Evolutionary conservation across 2,329 filamentous ascomycete species (phyloP).

Genomic region (Trichoderma sp.): DNA sequence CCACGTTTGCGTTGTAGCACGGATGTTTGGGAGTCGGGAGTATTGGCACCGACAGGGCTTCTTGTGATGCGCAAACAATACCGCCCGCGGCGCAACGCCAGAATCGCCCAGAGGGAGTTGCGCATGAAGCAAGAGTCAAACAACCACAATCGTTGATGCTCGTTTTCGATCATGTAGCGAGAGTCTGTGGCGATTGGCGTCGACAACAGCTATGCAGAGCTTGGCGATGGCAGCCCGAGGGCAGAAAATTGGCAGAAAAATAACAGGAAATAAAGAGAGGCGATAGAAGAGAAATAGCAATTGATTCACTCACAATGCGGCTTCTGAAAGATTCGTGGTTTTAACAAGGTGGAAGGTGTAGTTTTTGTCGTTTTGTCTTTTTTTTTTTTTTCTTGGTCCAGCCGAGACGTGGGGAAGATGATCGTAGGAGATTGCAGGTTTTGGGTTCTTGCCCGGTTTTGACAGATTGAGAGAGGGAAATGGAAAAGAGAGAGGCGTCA

Average conservation of each 20-base stretch:
- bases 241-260: background rate
- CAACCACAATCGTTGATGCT: background rate
- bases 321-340: background rate
- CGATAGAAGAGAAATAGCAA: background rate
- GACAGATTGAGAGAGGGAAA: slow-evolving; percentile 15
- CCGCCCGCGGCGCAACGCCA: slow-evolving; percentile 1
- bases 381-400: slow-evolving; percentile 7
- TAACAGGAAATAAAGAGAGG: background rate
- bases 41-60: background rate
- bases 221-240: background rate
- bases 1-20: background rate
- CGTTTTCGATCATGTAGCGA: background rate
- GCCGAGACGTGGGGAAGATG: slow-evolving; percentile 14
- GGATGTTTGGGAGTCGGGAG: background rate
- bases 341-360: background rate
- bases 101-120: background rate
- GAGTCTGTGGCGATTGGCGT: background rate
- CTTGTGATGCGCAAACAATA: background rate
- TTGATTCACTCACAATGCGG: slow-evolving; percentile 15
- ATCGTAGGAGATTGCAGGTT: background rate
- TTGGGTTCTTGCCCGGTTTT: slow-evolving; percentile 1
- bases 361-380: background rate
- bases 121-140: background rate
- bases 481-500: slow-evolving; percentile 8
- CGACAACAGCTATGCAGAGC: background rate